Base-by-base conservation (phyloP, 2,329 filamentous ascomycete genomes). In the Ceratocystis destructans region DNA sequence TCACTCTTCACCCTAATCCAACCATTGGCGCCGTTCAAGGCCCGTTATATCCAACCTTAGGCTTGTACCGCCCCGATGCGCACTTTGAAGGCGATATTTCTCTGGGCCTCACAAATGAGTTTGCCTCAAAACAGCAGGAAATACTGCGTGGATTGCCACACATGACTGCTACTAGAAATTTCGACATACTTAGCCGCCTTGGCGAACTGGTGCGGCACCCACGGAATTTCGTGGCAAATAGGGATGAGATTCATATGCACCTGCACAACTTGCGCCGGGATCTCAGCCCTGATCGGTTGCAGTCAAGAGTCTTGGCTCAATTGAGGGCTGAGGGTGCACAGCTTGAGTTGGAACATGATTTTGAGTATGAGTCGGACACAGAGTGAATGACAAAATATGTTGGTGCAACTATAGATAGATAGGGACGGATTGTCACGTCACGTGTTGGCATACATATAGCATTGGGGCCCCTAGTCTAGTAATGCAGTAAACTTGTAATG, bases 21-120 rank as follows among this genome's bases (percentile, higher is more conserved):
- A 76, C 77, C 5, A 73, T 85, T 33, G 83, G 83, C 33, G 81
- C 77, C 4, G 77, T 85, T 1, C 80, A 87, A 70, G 84, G 83
- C 1, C 78, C 79, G 0, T 73, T 74, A 2, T 87, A 87, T 70
- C 68, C 73, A 0, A 69, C 73, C 1, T 78, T 79, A 0, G 74
- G 74, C 1, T 72, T 83, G 1, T 84, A 78, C 70, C 74, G 79
- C 3, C 70, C 68, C 4, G 79, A 83, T 5, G 77, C 77, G 0
- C 83, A 86, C 69, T 69, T 77, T 2, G 71, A 80, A 65, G 1
- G 72, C 72, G 57, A 81, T 80, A 70, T n/a, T 68, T 71, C 28
- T 12, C 45, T 66, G 4, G 48, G 48, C 3, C 61, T 69, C 20
- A 46, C 5, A 33, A 10, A 22, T 12, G 55, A 59, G 48, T 61